Evolutionary conservation across 169 alveolate species (phyloP).

Genomic region (Eimeria praecox): DNA sequence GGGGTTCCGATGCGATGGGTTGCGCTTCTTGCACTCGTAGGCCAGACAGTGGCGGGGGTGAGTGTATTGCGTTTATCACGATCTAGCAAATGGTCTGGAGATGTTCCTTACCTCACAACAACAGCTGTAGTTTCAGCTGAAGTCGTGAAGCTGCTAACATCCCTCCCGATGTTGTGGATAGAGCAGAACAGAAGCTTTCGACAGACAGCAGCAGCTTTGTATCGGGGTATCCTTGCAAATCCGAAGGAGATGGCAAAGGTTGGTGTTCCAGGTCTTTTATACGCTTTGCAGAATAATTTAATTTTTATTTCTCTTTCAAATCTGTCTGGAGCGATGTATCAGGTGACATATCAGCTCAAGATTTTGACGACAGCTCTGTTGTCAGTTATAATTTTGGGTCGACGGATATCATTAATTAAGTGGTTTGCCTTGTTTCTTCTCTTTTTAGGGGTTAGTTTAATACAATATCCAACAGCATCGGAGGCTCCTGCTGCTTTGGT

Average conservation of each 20-base stretch:
- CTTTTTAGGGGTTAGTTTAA: conserved; percentile 84
- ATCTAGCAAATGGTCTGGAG: not conserved
- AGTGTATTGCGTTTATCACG: conserved; percentile 35
- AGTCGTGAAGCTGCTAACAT: conserved; percentile 50
- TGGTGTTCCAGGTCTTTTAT: conserved; percentile 89
- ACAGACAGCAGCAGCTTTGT: not conserved
- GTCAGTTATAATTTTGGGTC: conserved; percentile 84
- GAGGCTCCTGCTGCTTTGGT: not conserved
- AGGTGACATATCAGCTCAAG: conserved; percentile 87
- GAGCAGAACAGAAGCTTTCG: conserved; percentile 52
- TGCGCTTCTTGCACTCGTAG: conserved; percentile 48
- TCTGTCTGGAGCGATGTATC: conserved; percentile 89
- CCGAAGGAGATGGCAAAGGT: conserved; percentile 70
- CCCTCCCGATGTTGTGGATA: conserved; percentile 36
- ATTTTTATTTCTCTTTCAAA: conserved; percentile 87
- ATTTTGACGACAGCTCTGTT: conserved; percentile 88
- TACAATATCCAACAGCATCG: conserved; percentile 69
- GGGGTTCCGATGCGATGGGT: conserved; percentile 76
- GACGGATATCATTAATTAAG: conserved; percentile 61
- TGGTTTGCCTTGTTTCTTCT: conserved; percentile 85
- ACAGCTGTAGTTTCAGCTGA: conserved; percentile 61
- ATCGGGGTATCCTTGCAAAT: not conserved
- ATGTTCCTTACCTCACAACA: conserved; percentile 29
- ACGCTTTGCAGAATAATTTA: conserved; percentile 88
- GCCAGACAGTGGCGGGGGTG: conserved; percentile 76